phyloP scores from a whole-genome alignment of 2,329 filamentous ascomycete genomes.

The Fusarium concolor region DNA sequence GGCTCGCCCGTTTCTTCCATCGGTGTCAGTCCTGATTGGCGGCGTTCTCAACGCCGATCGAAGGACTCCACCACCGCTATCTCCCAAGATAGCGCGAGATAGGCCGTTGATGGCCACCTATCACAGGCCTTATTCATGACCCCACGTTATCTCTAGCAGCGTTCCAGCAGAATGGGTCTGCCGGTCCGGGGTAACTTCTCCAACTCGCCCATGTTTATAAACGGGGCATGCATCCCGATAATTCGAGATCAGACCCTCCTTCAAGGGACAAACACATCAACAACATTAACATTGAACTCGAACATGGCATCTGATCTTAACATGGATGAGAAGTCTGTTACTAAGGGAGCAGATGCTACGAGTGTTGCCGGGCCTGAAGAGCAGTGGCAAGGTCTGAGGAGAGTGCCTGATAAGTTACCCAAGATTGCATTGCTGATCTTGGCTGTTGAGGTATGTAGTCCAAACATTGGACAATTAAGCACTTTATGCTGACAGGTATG shows the following conservation, averaged over 20 bases:
- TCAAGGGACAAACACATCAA: background rate
- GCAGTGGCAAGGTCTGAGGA: slow-evolving; percentile 1
- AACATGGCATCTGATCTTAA: background rate
- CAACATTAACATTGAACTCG: fast-evolving
- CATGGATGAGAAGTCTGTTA: slow-evolving; percentile 4
- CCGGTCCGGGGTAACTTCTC: background rate
- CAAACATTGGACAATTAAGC: fast-evolving
- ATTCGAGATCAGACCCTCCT: background rate
- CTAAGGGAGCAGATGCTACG: background rate
- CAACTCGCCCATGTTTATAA: background rate
- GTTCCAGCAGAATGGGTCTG: slow-evolving; percentile 3
- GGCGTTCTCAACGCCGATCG: slow-evolving; percentile 11
- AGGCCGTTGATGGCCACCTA: slow-evolving; percentile 7
- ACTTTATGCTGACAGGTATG: fast-evolving
- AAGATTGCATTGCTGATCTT: background rate
- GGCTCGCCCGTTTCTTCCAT: background rate
- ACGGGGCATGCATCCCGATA: background rate
- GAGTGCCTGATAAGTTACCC: slow-evolving; percentile 7
- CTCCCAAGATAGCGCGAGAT: background rate
- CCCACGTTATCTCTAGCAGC: slow-evolving; percentile 8
- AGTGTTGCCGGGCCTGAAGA: background rate
- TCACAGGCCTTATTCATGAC: background rate
- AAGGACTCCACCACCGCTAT: background rate
- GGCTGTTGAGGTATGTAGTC: background rate
- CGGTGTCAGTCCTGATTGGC: background rate